Evolutionary conservation across 257 asterid species (phyloP).

Genomic region (Mentha longifolia): DNA sequence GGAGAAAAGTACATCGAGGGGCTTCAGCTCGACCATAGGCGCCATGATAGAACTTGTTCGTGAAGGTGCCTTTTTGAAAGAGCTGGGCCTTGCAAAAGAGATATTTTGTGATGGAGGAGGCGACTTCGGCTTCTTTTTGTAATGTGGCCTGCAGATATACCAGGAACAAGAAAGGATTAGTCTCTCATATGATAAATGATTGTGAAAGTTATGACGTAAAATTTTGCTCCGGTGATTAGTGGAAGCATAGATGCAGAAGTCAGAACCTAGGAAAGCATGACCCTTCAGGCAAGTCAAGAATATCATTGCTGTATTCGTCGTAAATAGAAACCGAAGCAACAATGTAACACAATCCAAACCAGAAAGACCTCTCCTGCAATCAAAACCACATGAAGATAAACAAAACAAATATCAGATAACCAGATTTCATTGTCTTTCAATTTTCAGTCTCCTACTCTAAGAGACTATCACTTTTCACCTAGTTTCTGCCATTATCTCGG

Average conservation of each 20-base stretch:
- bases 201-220: not conserved
- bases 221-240: not conserved
- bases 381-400: slow-evolving; percentile 22
- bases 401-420: not conserved
- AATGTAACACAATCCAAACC: slow-evolving; percentile 88
- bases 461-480: not conserved
- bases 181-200: not conserved
- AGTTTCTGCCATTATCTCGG: not conserved
- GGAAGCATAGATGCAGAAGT: not conserved
- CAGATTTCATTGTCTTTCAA: not conserved
- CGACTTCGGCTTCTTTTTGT: slow-evolving; percentile 44
- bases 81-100: slow-evolving; percentile 59
- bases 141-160: slow-evolving; percentile 61
- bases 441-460: not conserved
- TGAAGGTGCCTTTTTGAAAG: slow-evolving; percentile 57
- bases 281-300: slow-evolving; percentile 95
- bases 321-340: slow-evolving; percentile 85
- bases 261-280: slow-evolving; percentile 90
- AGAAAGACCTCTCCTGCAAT: slow-evolving; percentile 78
- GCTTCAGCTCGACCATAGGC: slow-evolving; percentile 78
- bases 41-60: slow-evolving; percentile 49
- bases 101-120: slow-evolving; percentile 40
- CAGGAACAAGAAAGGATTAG: slow-evolving; percentile 9
- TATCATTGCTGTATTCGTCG: slow-evolving; percentile 93
- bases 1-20: slow-evolving; percentile 65